Percentiles rank a stretch among this genome's conserved stretches.
phyloP scores from a whole-genome alignment of 2,329 filamentous ascomycete species.

The Neofusicoccum sp. region DNA sequence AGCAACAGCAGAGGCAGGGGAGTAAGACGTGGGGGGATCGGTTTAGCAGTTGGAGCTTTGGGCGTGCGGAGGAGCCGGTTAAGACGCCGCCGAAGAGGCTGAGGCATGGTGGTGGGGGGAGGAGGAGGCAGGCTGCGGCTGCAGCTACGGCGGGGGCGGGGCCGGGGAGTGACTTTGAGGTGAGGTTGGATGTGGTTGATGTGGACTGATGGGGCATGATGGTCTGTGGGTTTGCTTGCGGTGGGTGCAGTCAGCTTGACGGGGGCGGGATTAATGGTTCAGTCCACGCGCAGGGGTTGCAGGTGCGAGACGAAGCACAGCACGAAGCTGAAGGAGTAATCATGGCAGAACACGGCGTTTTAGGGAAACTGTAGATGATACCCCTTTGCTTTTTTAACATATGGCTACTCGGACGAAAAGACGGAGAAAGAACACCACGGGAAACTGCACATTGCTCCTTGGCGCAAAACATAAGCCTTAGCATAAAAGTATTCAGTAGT shows the following conservation, averaged over 20 bases:
- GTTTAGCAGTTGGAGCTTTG: slow-evolving; percentile 16
- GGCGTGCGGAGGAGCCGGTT: slow-evolving; percentile 9
- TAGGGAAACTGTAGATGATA: background rate
- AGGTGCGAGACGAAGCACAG: too few species aligned
- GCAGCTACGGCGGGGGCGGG: background rate
- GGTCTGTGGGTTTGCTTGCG: background rate
- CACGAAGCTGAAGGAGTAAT: background rate
- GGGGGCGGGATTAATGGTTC: too few species aligned
- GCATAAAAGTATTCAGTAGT: too few species aligned
- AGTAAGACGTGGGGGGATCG: slow-evolving; percentile 16
- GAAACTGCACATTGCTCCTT: too few species aligned
- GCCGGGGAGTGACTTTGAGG: background rate
- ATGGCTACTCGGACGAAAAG: background rate
- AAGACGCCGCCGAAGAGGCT: slow-evolving; percentile 18
- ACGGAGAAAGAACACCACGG: too few species aligned
- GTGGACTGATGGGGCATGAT: background rate
- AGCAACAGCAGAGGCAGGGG: background rate
- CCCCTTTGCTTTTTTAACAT: background rate
- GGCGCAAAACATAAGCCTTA: background rate
- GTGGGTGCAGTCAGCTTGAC: too few species aligned
- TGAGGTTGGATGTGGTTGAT: background rate
- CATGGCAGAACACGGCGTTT: background rate
- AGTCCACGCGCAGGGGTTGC: too few species aligned
- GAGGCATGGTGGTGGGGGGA: background rate
- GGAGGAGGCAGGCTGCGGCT: background rate